Evolutionary conservation across 495 filamentous ascomycete genomes (phyloP), one percentile per base, ranked within the genome.

Genomic region (Staphylotrichum longicolle): DNA sequence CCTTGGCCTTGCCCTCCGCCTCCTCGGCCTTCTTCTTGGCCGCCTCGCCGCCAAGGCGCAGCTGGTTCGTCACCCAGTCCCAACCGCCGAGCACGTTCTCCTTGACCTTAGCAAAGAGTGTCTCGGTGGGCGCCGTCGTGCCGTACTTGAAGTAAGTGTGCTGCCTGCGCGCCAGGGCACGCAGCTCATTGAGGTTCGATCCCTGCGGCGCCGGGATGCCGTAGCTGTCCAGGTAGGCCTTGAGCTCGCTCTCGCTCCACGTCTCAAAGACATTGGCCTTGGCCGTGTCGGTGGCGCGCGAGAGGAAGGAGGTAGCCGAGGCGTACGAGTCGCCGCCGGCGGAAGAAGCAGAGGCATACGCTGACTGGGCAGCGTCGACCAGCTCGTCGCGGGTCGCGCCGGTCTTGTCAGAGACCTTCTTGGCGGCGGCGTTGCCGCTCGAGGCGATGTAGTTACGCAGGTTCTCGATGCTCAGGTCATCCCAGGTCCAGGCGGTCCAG

Each of bases 401-500:
- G 37, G 84, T 80, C 68, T 87, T 84, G 63, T 87, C 79, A 20
- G 82, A 81, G 4, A 79, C 82, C 75, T 90, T 91, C 68, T 87
- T 76, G 33, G 89, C 91, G 39, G 89, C 83, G 6, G 78, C 78
- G 57, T 85, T 73, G 8, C 81, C 82, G 58, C 74, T 76, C 11
- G 78, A 77, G 4, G 81, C 78, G 5, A 95, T 78, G 63, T 90
- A 95, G 48, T 83, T 80, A 75, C 85, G 86, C 45, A 95, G 74
- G 72, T 91, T 89, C 33, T 93, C 88, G 61, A 82, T 82, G 9
- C 87, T 88, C 78, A 88, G 89, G 54, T 91, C 91, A 66, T 94
- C 89, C 73, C 91, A 94, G 39, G 86, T 93, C 88, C 91, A 93
- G 27, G 88, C 86, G 58, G 78, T 87, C 76, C 82, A 92, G 42